Evolutionary conservation across 2,329 filamentous ascomycete species (phyloP).

Genomic region (Hypoxylon rubiginosum): DNA sequence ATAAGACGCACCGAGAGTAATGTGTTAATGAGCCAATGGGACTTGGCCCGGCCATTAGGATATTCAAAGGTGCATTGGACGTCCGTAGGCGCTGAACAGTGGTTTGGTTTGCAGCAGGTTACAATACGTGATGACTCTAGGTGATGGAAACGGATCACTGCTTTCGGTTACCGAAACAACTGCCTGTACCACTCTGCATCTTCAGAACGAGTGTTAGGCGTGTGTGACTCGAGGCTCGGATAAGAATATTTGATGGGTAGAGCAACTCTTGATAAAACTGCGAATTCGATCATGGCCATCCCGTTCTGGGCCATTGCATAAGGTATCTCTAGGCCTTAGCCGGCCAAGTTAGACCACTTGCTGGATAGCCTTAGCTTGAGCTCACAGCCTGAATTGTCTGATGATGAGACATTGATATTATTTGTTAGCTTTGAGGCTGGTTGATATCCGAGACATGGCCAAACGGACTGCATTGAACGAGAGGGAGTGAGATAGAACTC

Average conservation of each 20-base stretch:
- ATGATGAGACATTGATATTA: constrained; percentile 6
- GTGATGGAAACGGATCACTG: background rate
- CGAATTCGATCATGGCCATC: background rate
- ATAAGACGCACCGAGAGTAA: background rate
- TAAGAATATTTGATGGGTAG: background rate
- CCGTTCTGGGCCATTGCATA: background rate
- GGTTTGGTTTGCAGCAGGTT: constrained; percentile 3
- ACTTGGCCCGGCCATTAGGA: background rate
- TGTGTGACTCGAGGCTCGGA: background rate
- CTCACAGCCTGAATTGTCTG: constrained; percentile 1
- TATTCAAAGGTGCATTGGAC: background rate
- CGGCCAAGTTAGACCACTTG: background rate
- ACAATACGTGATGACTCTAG: background rate
- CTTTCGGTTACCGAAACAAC: constrained; percentile 33
- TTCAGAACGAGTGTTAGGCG: background rate
- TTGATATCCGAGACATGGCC: constrained; percentile 24
- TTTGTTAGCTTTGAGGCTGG: constrained; percentile 1
- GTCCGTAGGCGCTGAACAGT: background rate
- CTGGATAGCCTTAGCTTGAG: background rate
- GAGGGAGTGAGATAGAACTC: background rate
- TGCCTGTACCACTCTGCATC: constrained; percentile 18
- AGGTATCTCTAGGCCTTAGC: background rate
- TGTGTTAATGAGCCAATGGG: background rate
- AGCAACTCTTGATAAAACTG: background rate
- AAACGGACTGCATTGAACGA: background rate